Base-by-base conservation (phyloP, 2,329 filamentous ascomycete species). In the Fusarium chaquense region DNA sequence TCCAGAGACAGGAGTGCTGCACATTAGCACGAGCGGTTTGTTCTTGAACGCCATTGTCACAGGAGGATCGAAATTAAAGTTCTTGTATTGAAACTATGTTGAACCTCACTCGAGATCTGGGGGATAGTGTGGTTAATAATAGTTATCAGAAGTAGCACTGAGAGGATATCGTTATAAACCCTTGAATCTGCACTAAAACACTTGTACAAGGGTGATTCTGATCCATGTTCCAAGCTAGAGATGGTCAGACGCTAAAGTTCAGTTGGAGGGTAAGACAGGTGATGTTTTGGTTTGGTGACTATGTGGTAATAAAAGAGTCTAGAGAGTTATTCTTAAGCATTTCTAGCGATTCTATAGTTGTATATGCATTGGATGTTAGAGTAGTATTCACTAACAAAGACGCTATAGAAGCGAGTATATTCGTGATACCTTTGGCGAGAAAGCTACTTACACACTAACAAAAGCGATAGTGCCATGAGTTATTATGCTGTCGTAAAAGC, bases 1-100 rank as follows among this genome's bases (percentile, higher is more conserved):
- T 9, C 57, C 49, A 2, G 57, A 47, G 2, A 47, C 57, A 10
- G 57, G 49, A 12, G 50, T 54, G 9, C 49, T 55, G 8, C 57
- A 60, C 26, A 54, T 47, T 1, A 55, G 35, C 16, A 60, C 26
- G 2, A 28, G 41, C 5, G 57, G 28, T 30, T 38, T 32, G 2
- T 26, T 15, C n/a, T 11, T 22, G 7, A 36, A 26, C 11, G 12
- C 7, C 46, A 46, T 41, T 5, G 4, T 24, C 7, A n/a, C 10
- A 35, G 16, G 4, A 35, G 15, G 33, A 18, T 36, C 2, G 7
- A 36, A 8, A 5, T 36, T 10, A 16, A 18, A 10, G 3, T 36
- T n/a, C 15, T n/a, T 9, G 6, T 28, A 28, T 9, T 4, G 10
- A n/a, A 18, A 16, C 18, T n/a, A 36, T 36, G 3, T 4, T 36